Percentiles rank a stretch among this genome's conserved stretches.
Evolutionary conservation across 2,329 filamentous ascomycete genomes (phyloP).

Genomic region (Amylocarpus encephaloides): DNA sequence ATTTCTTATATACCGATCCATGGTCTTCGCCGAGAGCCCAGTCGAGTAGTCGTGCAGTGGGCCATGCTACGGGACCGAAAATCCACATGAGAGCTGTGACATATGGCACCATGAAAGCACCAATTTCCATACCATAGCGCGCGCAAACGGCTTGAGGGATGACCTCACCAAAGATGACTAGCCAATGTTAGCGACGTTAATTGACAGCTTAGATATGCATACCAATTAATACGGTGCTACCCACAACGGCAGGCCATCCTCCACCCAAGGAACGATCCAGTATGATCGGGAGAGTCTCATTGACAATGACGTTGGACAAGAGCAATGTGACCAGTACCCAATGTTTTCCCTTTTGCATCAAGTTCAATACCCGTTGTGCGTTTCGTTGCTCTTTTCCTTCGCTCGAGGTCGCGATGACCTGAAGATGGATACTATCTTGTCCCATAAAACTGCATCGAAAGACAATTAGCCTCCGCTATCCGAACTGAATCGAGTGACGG

Average conservation of each 20-base stretch:
- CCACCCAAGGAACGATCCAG: constrained; percentile 90
- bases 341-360: constrained; percentile 87
- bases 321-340: constrained; percentile 96
- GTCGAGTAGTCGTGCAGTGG: constrained; percentile 91
- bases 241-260: constrained; percentile 87
- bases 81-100: constrained; percentile 89
- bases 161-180: constrained; percentile 97
- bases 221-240: constrained; percentile 92
- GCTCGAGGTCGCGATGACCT: constrained; percentile 82
- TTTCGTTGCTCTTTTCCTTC: constrained; percentile 82
- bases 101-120: constrained; percentile 84
- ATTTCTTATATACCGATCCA: constrained; percentile 96
- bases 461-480: constrained; percentile 7
- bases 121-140: constrained; percentile 90
- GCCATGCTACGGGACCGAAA: constrained; percentile 84
- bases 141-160: constrained; percentile 95
- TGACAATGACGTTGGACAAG: constrained; percentile 94
- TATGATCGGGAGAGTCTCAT: constrained; percentile 92
- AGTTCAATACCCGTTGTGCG: constrained; percentile 69
- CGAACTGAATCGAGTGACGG: neutral
- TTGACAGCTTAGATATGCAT: constrained; percentile 30
- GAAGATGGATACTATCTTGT: constrained; percentile 92
- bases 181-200: constrained; percentile 20
- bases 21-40: constrained; percentile 90
- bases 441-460: constrained; percentile 34